Evolutionary conservation across 306 rosid genomes (phyloP).

Genomic region (Bauhinia variegata): DNA sequence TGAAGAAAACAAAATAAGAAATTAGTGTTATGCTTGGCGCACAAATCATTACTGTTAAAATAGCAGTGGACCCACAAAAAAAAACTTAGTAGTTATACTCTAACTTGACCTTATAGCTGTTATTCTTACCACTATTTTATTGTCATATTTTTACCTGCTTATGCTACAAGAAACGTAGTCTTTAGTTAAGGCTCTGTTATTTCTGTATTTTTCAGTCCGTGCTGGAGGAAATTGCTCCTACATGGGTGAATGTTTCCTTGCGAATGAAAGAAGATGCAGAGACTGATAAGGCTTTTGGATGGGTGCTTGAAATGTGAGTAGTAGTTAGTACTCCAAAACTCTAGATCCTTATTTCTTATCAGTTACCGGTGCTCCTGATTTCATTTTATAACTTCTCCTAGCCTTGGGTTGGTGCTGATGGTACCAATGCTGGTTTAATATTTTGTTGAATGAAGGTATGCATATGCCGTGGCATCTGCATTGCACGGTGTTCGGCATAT

Average conservation of each 20-base stretch:
- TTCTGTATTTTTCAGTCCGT: conserved; percentile 56
- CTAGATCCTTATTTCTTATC: conserved; percentile 9
- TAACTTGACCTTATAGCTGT: conserved; percentile 11
- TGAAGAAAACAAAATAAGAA: too few relatives aligned
- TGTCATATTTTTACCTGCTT: conserved; percentile 10
- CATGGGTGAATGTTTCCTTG: conserved; percentile 92
- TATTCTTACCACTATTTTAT: neutral
- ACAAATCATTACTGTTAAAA: too few relatives aligned
- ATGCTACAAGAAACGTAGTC: conserved; percentile 12
- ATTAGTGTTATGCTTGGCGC: too few relatives aligned
- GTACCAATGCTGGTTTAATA: conserved; percentile 38
- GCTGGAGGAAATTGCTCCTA: conserved; percentile 94
- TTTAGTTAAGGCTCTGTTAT: conserved; percentile 34
- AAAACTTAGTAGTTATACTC: neutral
- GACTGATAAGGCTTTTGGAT: conserved; percentile 91
- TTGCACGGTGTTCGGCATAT: conserved; percentile 79
- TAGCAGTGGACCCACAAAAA: too few relatives aligned
- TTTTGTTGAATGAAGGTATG: conserved; percentile 68
- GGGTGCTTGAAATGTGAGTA: conserved; percentile 98
- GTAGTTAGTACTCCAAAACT: conserved; percentile 24
- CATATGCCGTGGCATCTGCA: conserved; percentile 93
- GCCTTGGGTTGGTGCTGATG: conserved; percentile 28
- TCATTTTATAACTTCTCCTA: conserved; percentile 37
- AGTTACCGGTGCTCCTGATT: conserved; percentile 31
- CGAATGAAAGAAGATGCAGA: conserved; percentile 83